These are phyloP conservation scores for Jaltomata sinuosa DNA, from an alignment of 257 asterid species.

Conservation along the genomic window DNA sequence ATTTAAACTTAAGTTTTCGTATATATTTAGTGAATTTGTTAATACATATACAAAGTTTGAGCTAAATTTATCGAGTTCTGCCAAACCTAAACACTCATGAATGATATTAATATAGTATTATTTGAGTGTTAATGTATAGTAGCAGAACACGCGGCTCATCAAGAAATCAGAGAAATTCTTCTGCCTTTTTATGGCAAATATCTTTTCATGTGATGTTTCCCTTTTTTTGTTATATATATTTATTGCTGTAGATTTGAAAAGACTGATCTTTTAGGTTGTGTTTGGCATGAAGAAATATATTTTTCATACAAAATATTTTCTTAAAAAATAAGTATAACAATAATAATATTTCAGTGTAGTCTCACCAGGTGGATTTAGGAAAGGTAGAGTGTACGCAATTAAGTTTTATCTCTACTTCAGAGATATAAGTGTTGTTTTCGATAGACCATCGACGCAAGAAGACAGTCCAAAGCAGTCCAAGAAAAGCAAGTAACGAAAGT, in stretches of 20 bases:
- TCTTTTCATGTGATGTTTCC: neutral
- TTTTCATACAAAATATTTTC: neutral
- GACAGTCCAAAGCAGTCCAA: too few relatives aligned
- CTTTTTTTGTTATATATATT: neutral
- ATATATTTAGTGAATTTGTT: neutral
- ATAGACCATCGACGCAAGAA: too few relatives aligned
- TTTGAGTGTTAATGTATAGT: constrained; percentile 17
- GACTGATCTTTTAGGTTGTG: neutral
- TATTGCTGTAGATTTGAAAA: neutral
- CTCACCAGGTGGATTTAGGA: too few relatives aligned
- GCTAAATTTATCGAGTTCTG: neutral
- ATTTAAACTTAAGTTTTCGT: too few relatives aligned
- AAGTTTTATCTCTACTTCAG: too few relatives aligned
- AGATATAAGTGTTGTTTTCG: too few relatives aligned
- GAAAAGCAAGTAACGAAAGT: too few relatives aligned
- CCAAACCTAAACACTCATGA: neutral
- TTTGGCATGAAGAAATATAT: neutral
- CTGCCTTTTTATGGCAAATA: neutral
- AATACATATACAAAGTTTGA: neutral
- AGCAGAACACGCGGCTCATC: constrained; percentile 40
- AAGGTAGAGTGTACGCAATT: too few relatives aligned
- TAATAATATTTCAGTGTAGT: too few relatives aligned
- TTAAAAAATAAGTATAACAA: rapidly evolving
- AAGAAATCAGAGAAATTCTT: constrained; percentile 17
- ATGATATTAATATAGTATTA: neutral